Evolutionary conservation across 805 yeast species (phyloP), one percentile per base, ranked within the genome.

Genomic region (Hanseniaspora valbyensis): DNA sequence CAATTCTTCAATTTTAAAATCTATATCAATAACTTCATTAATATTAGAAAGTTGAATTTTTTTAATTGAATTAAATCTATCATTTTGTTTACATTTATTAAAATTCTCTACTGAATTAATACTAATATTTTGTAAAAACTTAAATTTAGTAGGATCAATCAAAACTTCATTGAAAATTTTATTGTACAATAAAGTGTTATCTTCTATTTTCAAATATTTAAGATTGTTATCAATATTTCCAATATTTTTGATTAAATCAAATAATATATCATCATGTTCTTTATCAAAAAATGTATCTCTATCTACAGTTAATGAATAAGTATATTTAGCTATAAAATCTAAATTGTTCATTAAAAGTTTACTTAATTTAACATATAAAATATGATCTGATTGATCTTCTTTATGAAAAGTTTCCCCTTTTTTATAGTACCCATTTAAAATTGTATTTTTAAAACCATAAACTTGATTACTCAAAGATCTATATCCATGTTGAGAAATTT

Each of bases 331-430:
- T 8, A 46, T 16, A 7, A 4, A 14, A 10, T 19, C 6, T 12
- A 39, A 2, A 18, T 21, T 46, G 10, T 29, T 18, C 2, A 10
- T 13, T 9, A 38, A 10, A 5, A 45, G 32, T 19, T 37, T 28
- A 5, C 32, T 10, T 2, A 32, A 6, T 40, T 46, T 46, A 8
- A 26, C 13, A 19, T 39, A 21, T 2, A 46, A 22, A 19, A 46
- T 46, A 18, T 46, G 44, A 28, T 46, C 50, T 4, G 32, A 30
- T 29, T 46, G 43, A 10, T 45, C 50, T 13, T 45, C 25, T 7
- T 37, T 45, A 16, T 38, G 19, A 8, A 12, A 6, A 6, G 16
- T 13, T 9, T 28, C 19, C 2, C 38, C 39, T 8, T 39, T 39
- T 4, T 5, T 46, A 21, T 16, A 39, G 4, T 14, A 18, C 4